phyloP scores from a whole-genome alignment of 78 protist species.

The Ministeria vibrans region DNA sequence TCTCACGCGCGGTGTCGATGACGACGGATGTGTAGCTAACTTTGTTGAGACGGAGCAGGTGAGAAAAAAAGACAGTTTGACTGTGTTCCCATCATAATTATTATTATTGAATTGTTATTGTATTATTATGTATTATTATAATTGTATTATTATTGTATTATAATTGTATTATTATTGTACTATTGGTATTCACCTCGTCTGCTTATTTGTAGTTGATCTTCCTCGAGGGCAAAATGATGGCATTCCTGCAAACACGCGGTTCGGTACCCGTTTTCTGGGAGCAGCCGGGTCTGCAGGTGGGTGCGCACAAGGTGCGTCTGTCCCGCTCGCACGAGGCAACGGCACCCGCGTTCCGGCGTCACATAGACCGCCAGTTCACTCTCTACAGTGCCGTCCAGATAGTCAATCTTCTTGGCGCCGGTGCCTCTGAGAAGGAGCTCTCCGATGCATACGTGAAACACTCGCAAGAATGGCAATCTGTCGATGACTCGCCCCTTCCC shows the following conservation, averaged over 20 bases:
- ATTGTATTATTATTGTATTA: too few relatives aligned
- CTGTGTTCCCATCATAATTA: background rate
- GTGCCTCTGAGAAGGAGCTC: constrained; percentile 27
- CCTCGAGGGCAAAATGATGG: background rate
- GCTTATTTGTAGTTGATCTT: background rate
- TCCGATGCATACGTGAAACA: constrained; percentile 15
- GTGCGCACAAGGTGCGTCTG: constrained; percentile 4
- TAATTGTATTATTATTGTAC: too few relatives aligned
- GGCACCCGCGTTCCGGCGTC: constrained; percentile 59
- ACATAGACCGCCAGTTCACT: constrained; percentile 41
- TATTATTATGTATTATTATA: too few relatives aligned
- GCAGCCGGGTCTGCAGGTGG: constrained; percentile 52
- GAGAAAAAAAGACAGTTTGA: too few relatives aligned
- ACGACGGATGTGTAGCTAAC: constrained; percentile 80
- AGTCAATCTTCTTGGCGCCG: constrained; percentile 47
- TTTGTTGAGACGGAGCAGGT: constrained; percentile 74
- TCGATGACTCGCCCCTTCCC: background rate
- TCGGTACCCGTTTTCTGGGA: constrained; percentile 80
- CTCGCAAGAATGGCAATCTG: background rate
- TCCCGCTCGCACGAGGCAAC: constrained; percentile 36
- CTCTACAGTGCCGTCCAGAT: constrained; percentile 31
- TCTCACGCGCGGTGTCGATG: constrained; percentile 76
- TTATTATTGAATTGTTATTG: too few relatives aligned
- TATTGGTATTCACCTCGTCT: background rate
- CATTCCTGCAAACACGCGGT: constrained; percentile 44